A percentile compares a stretch with the other conserved stretches of the same genome.
These are phyloP conservation scores for Colletotrichum sp. DNA, from an alignment of 2,329 filamentous ascomycete genomes.

Conservation along the genomic window DNA sequence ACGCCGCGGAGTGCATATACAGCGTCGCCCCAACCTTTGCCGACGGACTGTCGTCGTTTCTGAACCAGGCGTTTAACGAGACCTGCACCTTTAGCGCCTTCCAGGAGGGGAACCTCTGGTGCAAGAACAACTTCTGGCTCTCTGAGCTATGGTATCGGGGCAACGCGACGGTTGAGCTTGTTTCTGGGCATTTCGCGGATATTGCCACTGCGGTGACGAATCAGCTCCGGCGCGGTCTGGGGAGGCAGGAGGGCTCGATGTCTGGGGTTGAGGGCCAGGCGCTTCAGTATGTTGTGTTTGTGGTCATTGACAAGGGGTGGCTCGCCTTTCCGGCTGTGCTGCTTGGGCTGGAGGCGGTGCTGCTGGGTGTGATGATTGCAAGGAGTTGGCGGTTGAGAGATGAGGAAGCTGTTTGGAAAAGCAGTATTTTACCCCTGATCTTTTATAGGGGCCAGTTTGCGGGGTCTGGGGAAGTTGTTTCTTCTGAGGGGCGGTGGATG, in stretches of 20 bases:
- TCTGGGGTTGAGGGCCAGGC: background rate
- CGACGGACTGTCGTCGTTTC: background rate
- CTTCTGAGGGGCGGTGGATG: background rate
- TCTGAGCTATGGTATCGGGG: background rate
- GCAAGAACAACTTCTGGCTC: background rate
- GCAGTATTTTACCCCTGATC: background rate
- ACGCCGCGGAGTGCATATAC: background rate
- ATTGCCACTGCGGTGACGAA: background rate
- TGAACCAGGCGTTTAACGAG: background rate
- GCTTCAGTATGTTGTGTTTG: background rate
- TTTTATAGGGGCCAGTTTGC: background rate
- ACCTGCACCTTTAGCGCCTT: background rate
- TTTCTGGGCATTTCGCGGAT: background rate
- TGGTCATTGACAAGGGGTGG: background rate
- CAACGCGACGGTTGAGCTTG: background rate
- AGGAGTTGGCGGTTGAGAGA: background rate
- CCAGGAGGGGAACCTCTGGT: background rate
- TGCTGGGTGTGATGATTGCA: background rate
- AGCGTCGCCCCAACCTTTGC: background rate
- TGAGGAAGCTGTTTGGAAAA: background rate
- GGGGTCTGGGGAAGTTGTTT: fast-evolving
- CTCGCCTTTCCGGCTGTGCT: background rate
- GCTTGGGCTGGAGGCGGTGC: background rate
- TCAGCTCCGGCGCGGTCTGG: background rate
- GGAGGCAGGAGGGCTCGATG: background rate